Conservation (phyloP, 2,329 filamentous ascomycete species). For the Coleophoma eucalyptorum region DNA sequence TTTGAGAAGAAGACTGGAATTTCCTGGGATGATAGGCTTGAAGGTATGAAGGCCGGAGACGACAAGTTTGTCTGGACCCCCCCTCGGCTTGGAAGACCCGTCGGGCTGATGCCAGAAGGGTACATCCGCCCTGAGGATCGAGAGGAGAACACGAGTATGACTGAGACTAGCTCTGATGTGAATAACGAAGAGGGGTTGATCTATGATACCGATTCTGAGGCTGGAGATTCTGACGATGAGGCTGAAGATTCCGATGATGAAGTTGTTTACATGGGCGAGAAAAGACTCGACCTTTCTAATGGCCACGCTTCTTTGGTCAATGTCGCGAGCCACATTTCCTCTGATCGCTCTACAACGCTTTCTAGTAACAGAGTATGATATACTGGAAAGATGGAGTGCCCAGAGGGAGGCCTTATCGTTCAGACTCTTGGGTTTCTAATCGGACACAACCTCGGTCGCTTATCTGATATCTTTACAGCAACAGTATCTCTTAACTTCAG, state of each 20-base stretch:
- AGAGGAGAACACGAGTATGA: background rate
- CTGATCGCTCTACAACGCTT: too few relatives aligned
- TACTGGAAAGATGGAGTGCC: too few relatives aligned
- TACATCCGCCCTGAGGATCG: conserved; percentile 12
- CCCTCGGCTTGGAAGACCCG: conserved; percentile 4
- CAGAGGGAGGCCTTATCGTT: too few relatives aligned
- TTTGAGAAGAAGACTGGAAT: conserved; percentile 56
- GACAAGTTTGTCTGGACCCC: conserved; percentile 5
- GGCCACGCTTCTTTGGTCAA: too few relatives aligned
- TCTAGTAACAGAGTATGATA: too few relatives aligned
- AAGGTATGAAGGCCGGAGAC: conserved; percentile 5
- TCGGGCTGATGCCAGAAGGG: conserved; percentile 12
- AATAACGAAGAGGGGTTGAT: conserved; percentile 4
- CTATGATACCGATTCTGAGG: conserved; percentile 15
- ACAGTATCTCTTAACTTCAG: too few relatives aligned
- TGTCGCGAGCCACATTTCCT: too few relatives aligned
- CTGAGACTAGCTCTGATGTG: background rate
- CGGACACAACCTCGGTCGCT: too few relatives aligned
- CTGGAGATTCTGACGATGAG: conserved; percentile 5
- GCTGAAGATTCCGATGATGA: background rate
- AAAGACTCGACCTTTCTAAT: too few relatives aligned
- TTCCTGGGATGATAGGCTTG: conserved; percentile 51
- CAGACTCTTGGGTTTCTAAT: too few relatives aligned
- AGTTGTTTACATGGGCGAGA: too few relatives aligned
- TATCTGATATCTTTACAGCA: too few relatives aligned